Base-by-base conservation (phyloP, 352 stramenopile species). In the Globisporangium alternatum region DNA sequence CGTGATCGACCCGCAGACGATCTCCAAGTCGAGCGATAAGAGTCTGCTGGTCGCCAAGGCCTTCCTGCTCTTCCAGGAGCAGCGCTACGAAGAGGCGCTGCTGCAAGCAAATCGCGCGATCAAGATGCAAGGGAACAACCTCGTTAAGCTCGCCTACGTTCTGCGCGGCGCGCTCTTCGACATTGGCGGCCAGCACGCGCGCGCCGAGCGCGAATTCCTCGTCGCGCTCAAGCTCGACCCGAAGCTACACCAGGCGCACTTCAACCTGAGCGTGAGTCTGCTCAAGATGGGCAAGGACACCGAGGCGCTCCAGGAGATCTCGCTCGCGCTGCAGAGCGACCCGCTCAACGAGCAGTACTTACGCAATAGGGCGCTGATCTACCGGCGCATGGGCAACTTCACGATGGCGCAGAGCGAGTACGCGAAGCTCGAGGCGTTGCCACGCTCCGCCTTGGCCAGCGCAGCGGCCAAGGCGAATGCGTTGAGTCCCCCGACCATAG, bases 131-230 rank as follows among this genome's bases (percentile, higher is more conserved):
- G 60, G 76, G 51, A 80, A 81, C 56, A 90, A 88, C 47, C 62
- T 90, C 41, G 75, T 87, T 63, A 88, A 90, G 64, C 60, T 89
- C 35, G 78, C 78, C 62, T 75, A 80, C 22, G 53, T 92, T 39
- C 67, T 92, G 10, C 72, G 77, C 44, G 81, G 81, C 10, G 76
- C 83, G n/a, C 65, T 92, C 19, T 79, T 74, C 44, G 83, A 90
- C 44, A 62, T 77, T 37, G 69, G 71, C 10, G 81, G 80, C 2
- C 60, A 89, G 6, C 74, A 81, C 43, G 54, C 22, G 10, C 62
- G 59, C 15, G 83, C 81, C 25, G 80, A 90, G 65, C 56, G 56
- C 9, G 71, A 82, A 41, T 90, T 92, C 54, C 64, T 77, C 2
- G 62, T 66, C 0, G 74, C 66, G 30, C 31, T 89, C 17, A 49